These are phyloP conservation scores for Globisporangium ultimum DNA, from an alignment of 352 stramenopile genomes.

Conservation along the genomic window DNA sequence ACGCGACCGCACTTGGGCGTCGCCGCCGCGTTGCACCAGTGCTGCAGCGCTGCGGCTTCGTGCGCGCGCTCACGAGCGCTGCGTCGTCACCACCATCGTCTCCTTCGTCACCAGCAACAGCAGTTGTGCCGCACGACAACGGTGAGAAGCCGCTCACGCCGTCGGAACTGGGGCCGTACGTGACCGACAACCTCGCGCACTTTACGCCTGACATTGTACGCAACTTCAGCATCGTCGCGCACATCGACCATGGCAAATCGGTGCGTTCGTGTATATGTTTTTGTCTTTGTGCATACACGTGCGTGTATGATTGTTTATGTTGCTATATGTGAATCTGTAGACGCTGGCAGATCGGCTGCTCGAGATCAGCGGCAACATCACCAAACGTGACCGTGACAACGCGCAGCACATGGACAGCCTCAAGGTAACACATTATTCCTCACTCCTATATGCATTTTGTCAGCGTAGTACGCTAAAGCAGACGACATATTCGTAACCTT, in stretches of 20 bases:
- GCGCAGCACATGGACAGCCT: conserved; percentile 92
- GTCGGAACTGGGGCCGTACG: conserved; percentile 50
- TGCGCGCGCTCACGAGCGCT: conserved; percentile 2
- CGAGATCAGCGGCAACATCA: conserved; percentile 89
- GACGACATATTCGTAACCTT: background rate
- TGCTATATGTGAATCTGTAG: conserved; percentile 16
- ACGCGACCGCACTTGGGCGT: background rate
- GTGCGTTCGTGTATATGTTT: conserved; percentile 25
- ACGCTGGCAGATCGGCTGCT: conserved; percentile 90
- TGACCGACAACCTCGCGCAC: conserved; percentile 51
- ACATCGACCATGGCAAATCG: conserved; percentile 92
- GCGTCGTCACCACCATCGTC: background rate
- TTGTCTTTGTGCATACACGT: background rate
- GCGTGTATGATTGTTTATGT: background rate
- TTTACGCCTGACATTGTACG: conserved; percentile 77
- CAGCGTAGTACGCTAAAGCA: background rate
- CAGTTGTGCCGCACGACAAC: conserved; percentile 12
- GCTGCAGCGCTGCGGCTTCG: background rate
- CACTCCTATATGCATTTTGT: background rate
- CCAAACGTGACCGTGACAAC: conserved; percentile 74
- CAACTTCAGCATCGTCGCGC: conserved; percentile 91
- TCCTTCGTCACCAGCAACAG: no score
- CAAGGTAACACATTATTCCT: no score
- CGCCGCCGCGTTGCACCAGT: background rate
- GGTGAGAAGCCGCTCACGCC: conserved; percentile 34